A percentile compares a stretch with the other conserved stretches of the same genome.
These are phyloP conservation scores for Phytophthora cajani DNA, from an alignment of 352 stramenopile genomes.

Conservation along the genomic window DNA sequence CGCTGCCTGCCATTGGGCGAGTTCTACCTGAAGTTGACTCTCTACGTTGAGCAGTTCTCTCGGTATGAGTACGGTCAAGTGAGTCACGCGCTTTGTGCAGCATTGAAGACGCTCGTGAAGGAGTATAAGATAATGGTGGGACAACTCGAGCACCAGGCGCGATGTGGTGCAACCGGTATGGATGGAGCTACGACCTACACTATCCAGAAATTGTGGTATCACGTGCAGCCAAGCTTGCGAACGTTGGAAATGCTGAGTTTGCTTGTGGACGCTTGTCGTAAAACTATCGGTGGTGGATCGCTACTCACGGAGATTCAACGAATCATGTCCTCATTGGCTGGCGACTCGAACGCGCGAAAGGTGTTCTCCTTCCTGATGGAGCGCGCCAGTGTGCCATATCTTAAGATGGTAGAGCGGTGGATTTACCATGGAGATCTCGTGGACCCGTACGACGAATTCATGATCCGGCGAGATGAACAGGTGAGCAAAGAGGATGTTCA, in stretches of 20 bases:
- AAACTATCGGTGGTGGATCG: constrained; percentile 87
- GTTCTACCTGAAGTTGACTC: constrained; percentile 76
- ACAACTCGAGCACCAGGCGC: constrained; percentile 89
- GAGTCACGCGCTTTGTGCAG: constrained; percentile 94
- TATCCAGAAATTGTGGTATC: constrained; percentile 94
- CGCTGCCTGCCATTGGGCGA: constrained; percentile 77
- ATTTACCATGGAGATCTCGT: constrained; percentile 91
- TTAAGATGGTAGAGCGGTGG: constrained; percentile 92
- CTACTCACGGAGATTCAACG: constrained; percentile 92
- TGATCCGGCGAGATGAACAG: constrained; percentile 85
- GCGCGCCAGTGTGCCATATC: constrained; percentile 83
- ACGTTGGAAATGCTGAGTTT: constrained; percentile 93
- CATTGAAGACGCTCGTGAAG: constrained; percentile 90
- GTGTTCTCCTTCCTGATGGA: constrained; percentile 89
- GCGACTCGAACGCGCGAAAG: constrained; percentile 78
- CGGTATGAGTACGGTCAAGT: constrained; percentile 94
- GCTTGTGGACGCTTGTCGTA: constrained; percentile 75
- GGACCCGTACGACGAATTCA: constrained; percentile 93
- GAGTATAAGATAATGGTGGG: constrained; percentile 94
- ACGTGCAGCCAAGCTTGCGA: constrained; percentile 90
- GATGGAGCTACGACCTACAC: constrained; percentile 53
- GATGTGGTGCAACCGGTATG: constrained; percentile 18
- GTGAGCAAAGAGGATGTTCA: constrained; percentile 85
- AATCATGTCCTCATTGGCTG: constrained; percentile 79
- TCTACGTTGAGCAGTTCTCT: constrained; percentile 85